Conservation (phyloP, 352 stramenopile species). For the Labyrinthula sp. region DNA sequence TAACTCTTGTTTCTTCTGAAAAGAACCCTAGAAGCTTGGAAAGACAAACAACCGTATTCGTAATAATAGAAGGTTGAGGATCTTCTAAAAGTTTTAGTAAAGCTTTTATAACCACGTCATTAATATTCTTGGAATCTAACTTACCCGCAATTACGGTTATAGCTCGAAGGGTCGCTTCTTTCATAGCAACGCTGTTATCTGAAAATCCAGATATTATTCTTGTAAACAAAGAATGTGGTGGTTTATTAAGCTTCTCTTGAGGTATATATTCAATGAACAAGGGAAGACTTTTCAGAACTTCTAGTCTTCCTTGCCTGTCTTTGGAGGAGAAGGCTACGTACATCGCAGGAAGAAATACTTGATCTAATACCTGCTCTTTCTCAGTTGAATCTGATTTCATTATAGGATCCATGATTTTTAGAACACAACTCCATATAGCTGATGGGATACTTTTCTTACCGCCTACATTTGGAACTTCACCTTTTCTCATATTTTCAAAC, state of each 20-base stretch:
- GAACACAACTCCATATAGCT: conserved; percentile 49
- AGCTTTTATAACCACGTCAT: conserved; percentile 69
- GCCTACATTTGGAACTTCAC: conserved; percentile 29
- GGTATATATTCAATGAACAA: conserved; percentile 61
- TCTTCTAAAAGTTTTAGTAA: conserved; percentile 69
- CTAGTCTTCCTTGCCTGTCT: conserved; percentile 59
- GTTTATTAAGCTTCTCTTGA: conserved; percentile 61
- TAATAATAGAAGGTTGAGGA: conserved; percentile 63
- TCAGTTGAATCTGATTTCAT: no score
- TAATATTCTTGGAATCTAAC: conserved; percentile 61
- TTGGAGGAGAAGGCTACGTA: conserved; percentile 71
- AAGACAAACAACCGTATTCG: conserved; percentile 71
- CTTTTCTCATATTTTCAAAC: conserved; percentile 42
- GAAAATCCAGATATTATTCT: conserved; percentile 68
- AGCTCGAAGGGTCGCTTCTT: conserved; percentile 67
- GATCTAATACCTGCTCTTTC: no score
- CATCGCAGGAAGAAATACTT: no score
- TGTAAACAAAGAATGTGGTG: conserved; percentile 65
- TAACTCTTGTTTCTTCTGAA: conserved; percentile 54
- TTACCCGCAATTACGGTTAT: conserved; percentile 69
- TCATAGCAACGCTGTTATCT: conserved; percentile 54
- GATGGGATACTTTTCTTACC: neutral
- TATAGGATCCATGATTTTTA: no score
- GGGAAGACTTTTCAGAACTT: conserved; percentile 68
- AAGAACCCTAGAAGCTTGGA: conserved; percentile 60